Evolutionary conservation across 164 flowering plant genomes (phyloP), one percentile per base, ranked within the genome.

Genomic region (grape (Vitis vinifera)): DNA sequence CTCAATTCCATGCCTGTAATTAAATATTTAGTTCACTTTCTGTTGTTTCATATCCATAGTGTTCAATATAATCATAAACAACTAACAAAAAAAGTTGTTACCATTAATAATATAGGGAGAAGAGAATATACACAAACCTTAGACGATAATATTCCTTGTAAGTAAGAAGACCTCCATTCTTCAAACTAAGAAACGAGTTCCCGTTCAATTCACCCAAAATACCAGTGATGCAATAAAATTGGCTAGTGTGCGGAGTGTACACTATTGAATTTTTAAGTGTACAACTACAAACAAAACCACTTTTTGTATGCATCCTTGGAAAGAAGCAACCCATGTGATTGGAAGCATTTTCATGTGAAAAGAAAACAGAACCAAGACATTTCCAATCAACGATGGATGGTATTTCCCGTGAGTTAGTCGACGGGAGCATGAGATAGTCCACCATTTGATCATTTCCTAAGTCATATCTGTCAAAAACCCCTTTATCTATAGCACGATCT

Each of bases 391-490:
- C 68, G 27, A 50, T 19, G 19, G 63, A 16, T 55, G 67, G 30
- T 8, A 55, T 51, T 11, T 29, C 63, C 48, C 49, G 50, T 64
- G 77, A 48, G 11, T 30, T 30, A 44, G 47, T 59, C 1, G 81
- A 65, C 44, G 98, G 97, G 15, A 94, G 92, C 57, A 94, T 68
- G 61, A 90, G 80, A 74, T 90, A 94, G 73, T 87, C 87, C 57
- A 80, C 63, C 30, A 65, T 66, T 65, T 52, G 16, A 44, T 29
- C 76, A 23, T 62, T 69, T 59, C 58, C 59, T 37, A 19, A 51
- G 17, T 68, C 47, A 44, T 69, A 16, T 51, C 65, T 74, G 19
- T 70, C 80, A 29, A 82, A n/a, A 16, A 63, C 56, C 58, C 81
- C 76, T 29, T 78, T 82, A 16, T 76, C 65, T 44, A 78, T 44